phyloP scores from a whole-genome alignment of 2,329 filamentous ascomycete species.

The Cytospora paraplurivora region DNA sequence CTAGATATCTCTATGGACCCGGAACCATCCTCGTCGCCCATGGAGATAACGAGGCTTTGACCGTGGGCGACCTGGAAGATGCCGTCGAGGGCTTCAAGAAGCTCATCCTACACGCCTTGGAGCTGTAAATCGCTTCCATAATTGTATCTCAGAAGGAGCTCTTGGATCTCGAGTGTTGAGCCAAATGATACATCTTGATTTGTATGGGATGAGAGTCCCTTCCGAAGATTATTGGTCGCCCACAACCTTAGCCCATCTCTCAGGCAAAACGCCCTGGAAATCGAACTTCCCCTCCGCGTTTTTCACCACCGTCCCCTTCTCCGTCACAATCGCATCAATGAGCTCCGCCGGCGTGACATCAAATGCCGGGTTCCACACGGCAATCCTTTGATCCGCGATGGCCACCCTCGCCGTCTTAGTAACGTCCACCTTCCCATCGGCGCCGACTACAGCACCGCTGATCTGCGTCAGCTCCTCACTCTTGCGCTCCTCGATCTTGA shows the following conservation, averaged over 20 bases:
- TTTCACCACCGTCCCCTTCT: conserved; percentile 85
- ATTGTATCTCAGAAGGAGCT: neutral
- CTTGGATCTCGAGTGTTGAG: neutral
- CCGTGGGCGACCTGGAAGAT: conserved; percentile 71
- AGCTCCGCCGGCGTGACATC: conserved; percentile 88
- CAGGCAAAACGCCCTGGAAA: conserved; percentile 58
- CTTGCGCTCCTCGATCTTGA: conserved; percentile 88
- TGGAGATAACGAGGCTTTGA: conserved; percentile 78
- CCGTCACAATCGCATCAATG: conserved; percentile 93
- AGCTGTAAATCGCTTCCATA: conserved; percentile 23
- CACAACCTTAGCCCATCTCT: conserved; percentile 51
- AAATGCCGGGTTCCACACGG: conserved; percentile 96
- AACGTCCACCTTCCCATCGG: conserved; percentile 65
- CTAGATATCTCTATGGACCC: conserved; percentile 67
- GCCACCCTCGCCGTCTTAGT: conserved; percentile 70
- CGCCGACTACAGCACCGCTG: conserved; percentile 70
- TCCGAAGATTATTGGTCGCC: conserved; percentile 18
- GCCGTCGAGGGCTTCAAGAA: conserved; percentile 80
- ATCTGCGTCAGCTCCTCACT: conserved; percentile 81
- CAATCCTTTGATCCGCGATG: conserved; percentile 75
- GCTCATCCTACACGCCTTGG: conserved; percentile 61
- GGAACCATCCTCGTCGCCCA: conserved; percentile 85
- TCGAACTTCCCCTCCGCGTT: conserved; percentile 69
- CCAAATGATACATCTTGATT: neutral
- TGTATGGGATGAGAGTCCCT: neutral